Base-by-base conservation (phyloP, 768 basidiomycete genomes). In the Panaeolus cyanescens region DNA sequence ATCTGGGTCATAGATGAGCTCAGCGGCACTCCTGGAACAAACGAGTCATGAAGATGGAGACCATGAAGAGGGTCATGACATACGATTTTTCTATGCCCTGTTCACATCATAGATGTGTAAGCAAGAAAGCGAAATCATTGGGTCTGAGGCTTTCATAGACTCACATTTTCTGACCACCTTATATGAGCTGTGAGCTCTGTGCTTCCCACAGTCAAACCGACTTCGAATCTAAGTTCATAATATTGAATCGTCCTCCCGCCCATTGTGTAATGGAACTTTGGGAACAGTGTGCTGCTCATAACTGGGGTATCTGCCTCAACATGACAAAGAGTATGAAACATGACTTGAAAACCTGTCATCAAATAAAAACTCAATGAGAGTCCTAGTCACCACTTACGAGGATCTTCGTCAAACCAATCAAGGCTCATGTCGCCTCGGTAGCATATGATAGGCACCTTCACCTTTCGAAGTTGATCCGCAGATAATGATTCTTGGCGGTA, bases 111-210 rank as follows among this genome's bases (percentile, higher is more conserved):
- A 34, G 6, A 34, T 7, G 6, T n/a, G 17, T 39, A 3, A 4
- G 17, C 10, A 39, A 39, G 19, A n/a, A n/a, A 7, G 19, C 15
- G 3, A 15, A 4, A 7, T 4, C 17, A 39, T 4, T 4, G 15
- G 7, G 2, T 7, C 7, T 7, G 19, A 39, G 7, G 7, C n/a
- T n/a, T 19, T 6, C 33, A 34, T 34, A 34, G 33, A 62, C 66
- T 12, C 57, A 79, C 77, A 36, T 75, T 64, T 55, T 83, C 81
- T 40, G 62, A 68, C 83, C 83, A 84, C 12, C 71, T 66, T 15
- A 82, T 72, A 36, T 80, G 78, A 0, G 81, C 81, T 56, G 80
- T 75, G 17, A 83, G 45, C 54, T 84, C 82, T 0, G 82, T 80
- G 33, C 75, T 45, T 0, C 83, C 83, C 37, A 81, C 78, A 55